Evolutionary conservation across 106 monocot genomes (phyloP), one percentile per base, ranked within the genome.

Genomic region (Agapanthus africanus): DNA sequence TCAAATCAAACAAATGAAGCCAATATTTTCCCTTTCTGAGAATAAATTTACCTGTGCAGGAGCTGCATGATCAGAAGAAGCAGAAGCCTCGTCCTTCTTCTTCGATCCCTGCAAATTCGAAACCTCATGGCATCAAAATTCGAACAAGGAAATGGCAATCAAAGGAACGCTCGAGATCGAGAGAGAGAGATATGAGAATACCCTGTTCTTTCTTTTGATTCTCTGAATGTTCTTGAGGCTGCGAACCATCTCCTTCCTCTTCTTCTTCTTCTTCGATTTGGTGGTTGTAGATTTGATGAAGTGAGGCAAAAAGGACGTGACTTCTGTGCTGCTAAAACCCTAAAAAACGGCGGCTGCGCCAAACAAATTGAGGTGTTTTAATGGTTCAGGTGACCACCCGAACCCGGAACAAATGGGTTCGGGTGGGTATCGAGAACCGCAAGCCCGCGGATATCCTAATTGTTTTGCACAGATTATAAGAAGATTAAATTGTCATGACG

Each of bases 231-330:
- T 91, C 63, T 88, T 89, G 4, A 90, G 67, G 36, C 87, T 94
- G 36, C 94, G 87, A 74, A 83, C 82, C 94, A 94, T 94, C 50
- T 69, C n/a, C n/a, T n/a, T n/a, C n/a, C n/a, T n/a, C n/a, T n/a
- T n/a, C n/a, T n/a, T n/a, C n/a, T n/a, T n/a, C n/a, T n/a, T n/a
- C n/a, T n/a, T n/a, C n/a, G n/a, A n/a, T n/a, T n/a, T n/a, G n/a
- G n/a, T n/a, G n/a, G n/a, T n/a, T n/a, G n/a, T n/a, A n/a, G n/a
- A n/a, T n/a, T n/a, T n/a, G n/a, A n/a, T n/a, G n/a, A n/a, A n/a
- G n/a, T n/a, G n/a, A n/a, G n/a, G n/a, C n/a, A n/a, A n/a, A n/a
- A n/a, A n/a, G n/a, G n/a, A n/a, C n/a, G n/a, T n/a, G n/a, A n/a
- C n/a, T n/a, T n/a, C n/a, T n/a, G n/a, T n/a, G n/a, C n/a, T n/a